Evolutionary conservation across 306 rosid genomes (phyloP).

Genomic region (Dryas alaskensis): DNA sequence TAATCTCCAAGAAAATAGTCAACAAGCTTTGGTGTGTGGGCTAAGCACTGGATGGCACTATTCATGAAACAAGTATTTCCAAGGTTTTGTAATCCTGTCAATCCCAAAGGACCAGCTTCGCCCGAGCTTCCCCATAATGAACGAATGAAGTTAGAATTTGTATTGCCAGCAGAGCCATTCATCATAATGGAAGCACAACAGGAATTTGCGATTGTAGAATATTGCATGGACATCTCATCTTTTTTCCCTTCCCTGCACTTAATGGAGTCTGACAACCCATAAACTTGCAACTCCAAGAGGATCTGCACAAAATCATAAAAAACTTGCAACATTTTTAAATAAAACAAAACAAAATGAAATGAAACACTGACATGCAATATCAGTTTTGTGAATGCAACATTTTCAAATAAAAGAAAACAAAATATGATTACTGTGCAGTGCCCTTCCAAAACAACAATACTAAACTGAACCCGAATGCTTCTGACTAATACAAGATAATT

Average conservation of each 20-base stretch:
- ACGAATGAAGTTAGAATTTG: conserved; percentile 45
- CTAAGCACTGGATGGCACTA: conserved; percentile 93
- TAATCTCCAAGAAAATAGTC: conserved; percentile 98
- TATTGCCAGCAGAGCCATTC: conserved; percentile 60
- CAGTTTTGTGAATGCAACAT: too few species aligned
- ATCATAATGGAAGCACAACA: conserved; percentile 45
- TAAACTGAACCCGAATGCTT: too few species aligned
- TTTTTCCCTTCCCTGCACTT: conserved; percentile 75
- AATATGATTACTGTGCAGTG: too few species aligned
- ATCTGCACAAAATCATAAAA: conserved; percentile 46
- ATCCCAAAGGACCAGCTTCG: conserved; percentile 93
- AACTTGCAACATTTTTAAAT: conserved; percentile 14
- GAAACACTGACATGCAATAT: background rate
- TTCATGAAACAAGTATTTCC: conserved; percentile 99
- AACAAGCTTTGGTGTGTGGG: conserved; percentile 93
- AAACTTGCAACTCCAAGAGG: conserved; percentile 86
- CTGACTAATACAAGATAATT: too few species aligned
- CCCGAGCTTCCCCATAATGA: conserved; percentile 57
- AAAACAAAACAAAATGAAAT: conserved; percentile 24
- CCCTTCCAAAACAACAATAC: too few species aligned
- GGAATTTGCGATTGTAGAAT: conserved; percentile 33
- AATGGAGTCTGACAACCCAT: conserved; percentile 88
- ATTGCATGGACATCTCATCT: conserved; percentile 42
- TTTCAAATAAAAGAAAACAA: too few species aligned
- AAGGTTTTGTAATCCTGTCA: conserved; percentile 88